Evolutionary conservation across 2,329 filamentous ascomycete genomes (phyloP).

Genomic region (Endoconidiophora polonica): DNA sequence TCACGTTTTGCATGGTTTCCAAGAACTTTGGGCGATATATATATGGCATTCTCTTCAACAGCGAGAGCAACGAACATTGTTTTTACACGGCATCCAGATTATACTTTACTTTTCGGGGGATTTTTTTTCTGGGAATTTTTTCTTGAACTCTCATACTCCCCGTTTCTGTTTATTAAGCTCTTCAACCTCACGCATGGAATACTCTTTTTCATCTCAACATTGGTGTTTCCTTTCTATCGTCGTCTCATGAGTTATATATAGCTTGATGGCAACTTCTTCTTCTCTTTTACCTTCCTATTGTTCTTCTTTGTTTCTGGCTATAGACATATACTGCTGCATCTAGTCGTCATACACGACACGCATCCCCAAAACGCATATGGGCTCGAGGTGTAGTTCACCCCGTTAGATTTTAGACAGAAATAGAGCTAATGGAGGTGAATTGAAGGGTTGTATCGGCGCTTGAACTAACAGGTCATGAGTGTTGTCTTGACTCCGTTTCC

Average conservation of each 20-base stretch:
- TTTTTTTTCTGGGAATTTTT: neutral
- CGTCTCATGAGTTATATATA: too few species aligned
- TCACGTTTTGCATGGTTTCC: slow-evolving; percentile 2
- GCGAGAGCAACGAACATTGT: slow-evolving; percentile 13
- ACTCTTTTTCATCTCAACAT: too few species aligned
- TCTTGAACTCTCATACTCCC: neutral
- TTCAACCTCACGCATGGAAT: too few species aligned
- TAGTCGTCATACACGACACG: slow-evolving; percentile 14
- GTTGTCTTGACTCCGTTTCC: too few species aligned
- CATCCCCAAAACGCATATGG: neutral
- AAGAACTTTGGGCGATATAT: slow-evolving; percentile 8
- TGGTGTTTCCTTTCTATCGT: too few species aligned
- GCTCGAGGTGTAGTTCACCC: neutral
- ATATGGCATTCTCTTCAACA: slow-evolving; percentile 14
- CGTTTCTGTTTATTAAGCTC: too few species aligned
- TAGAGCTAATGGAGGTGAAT: neutral
- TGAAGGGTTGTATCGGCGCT: too few species aligned
- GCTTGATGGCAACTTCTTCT: slow-evolving; percentile 1
- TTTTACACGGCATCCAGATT: slow-evolving; percentile 8
- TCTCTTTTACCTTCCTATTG: slow-evolving; percentile 11
- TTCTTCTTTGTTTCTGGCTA: slow-evolving; percentile 20
- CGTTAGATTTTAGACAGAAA: too few species aligned
- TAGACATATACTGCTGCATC: slow-evolving; percentile 16
- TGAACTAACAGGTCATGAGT: too few species aligned
- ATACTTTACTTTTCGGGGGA: neutral